Evolutionary conservation across 1,284 basidiomycete genomes (phyloP), one percentile per base, ranked within the genome.

Genomic region (Puccinia polysora): DNA sequence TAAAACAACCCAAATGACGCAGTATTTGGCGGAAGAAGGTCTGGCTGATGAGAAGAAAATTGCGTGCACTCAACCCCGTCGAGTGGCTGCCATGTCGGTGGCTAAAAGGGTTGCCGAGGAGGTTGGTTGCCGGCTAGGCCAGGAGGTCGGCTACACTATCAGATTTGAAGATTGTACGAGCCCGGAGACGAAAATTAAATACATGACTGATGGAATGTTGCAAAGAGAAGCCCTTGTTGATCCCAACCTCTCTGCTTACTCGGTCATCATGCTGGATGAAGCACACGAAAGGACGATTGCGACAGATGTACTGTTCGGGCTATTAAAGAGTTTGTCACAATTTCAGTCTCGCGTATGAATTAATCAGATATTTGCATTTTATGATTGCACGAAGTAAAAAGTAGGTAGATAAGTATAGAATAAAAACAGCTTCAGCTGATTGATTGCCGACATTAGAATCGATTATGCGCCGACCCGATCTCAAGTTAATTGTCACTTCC

Each of bases 171-270:
- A 98, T 81, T 93, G 93, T 81, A 97, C 95, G 3, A 89, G 90
- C 78, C 91, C 95, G 0, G 96, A 97, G 81, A 98, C 95, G 12
- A 88, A 89, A 78, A 97, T 99, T 85, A 99, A 98, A 82, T 98
- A 96, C 85, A 98, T 99, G 96, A 99, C 96, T 75, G 95, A 98
- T 79, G 96, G 95, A 83, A 97, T 99, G 92, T 85, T 99, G 14
- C 90, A 97, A 79, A 86, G 95, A 82, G 95, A 98, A 83, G 92
- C 90, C 78, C 83, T 99, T 56, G 89, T 97, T 76, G 96, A 99
- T 79, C 94, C 95, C 4, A 88, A 97, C 76, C 88, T 92, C 78
- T 89, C 87, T 68, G 85, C 87, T 58, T 99, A 99, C 80, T 92
- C 91, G 7, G 91, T 97, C 65, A 85, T 99, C 80, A 97, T 99